These are phyloP conservation scores for Podila minutissima DNA, from an alignment of 192 early-diverging fungal species.

Conservation along the genomic window DNA sequence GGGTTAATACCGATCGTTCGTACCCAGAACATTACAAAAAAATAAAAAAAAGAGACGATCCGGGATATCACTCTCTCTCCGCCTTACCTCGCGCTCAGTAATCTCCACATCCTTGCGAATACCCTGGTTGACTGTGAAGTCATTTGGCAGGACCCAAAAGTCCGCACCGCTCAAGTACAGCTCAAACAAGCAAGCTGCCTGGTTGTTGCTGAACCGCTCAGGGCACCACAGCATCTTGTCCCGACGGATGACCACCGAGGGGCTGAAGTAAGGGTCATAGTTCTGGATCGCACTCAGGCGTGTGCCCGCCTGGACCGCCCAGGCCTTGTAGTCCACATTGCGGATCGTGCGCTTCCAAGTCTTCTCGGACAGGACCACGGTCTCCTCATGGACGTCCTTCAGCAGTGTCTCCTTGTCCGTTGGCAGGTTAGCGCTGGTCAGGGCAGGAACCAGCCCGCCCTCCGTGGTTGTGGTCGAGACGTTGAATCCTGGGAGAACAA, in stretches of 20 bases:
- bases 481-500: slow-evolving; percentile 62
- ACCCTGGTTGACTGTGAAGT: slow-evolving; percentile 54
- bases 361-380: slow-evolving; percentile 56
- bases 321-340: slow-evolving; percentile 57
- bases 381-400: slow-evolving; percentile 26
- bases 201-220: slow-evolving; percentile 66
- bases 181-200: slow-evolving; percentile 62
- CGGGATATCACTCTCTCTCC: too few species aligned
- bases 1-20: not conserved
- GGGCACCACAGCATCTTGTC: slow-evolving; percentile 64
- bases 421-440: slow-evolving; percentile 28
- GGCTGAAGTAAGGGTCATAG: slow-evolving; percentile 68
- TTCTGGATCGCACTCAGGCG: slow-evolving; percentile 57
- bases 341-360: slow-evolving; percentile 64
- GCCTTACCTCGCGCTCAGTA: slow-evolving; percentile 57
- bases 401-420: slow-evolving; percentile 50
- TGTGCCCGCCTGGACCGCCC: slow-evolving; percentile 41
- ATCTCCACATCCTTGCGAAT: slow-evolving; percentile 20
- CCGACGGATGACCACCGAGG: slow-evolving; percentile 61
- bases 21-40: not conserved
- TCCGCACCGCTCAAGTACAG: slow-evolving; percentile 62
- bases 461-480: slow-evolving; percentile 24
- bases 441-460: slow-evolving; percentile 24
- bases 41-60: not conserved
- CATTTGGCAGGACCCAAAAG: slow-evolving; percentile 65